Conservation (phyloP, 805 yeast genomes). For the Myxozyma lipomycoides region DNA sequence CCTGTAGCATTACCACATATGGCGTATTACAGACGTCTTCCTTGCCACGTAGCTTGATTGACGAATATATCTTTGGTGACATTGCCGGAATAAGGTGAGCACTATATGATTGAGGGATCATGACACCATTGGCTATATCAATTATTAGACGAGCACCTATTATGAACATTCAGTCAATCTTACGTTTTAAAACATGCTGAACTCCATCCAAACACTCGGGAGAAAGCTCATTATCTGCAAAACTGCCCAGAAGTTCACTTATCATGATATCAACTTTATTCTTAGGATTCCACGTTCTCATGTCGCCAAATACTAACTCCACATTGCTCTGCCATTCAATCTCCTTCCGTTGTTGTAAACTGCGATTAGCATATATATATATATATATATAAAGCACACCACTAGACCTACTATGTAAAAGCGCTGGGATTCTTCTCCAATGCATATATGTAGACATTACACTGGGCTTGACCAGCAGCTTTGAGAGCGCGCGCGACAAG, state of each 20-base stretch:
- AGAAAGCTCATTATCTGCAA: conserved; percentile 86
- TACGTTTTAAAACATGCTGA: conserved; percentile 41
- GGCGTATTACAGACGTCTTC: conserved; percentile 37
- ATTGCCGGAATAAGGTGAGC: conserved; percentile 65
- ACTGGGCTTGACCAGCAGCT: conserved; percentile 38
- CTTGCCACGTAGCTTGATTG: conserved; percentile 22
- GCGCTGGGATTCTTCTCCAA: conserved; percentile 73
- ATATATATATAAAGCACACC: neutral
- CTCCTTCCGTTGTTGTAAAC: conserved; percentile 47
- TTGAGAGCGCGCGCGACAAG: conserved; percentile 53
- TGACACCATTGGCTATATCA: conserved; percentile 42
- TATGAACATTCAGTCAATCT: neutral
- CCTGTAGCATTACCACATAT: conserved; percentile 44
- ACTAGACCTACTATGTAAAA: conserved; percentile 31
- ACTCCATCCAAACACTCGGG: conserved; percentile 69
- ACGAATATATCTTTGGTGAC: conserved; percentile 48
- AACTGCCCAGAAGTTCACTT: conserved; percentile 82
- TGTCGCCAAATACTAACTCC: conserved; percentile 53
- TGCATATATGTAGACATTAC: conserved; percentile 45
- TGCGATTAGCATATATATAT: neutral
- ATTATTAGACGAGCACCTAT: too few relatives aligned
- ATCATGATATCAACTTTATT: conserved; percentile 55
- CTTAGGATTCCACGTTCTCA: conserved; percentile 48
- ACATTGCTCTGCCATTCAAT: conserved; percentile 54
- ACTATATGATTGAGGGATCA: conserved; percentile 59